phyloP scores from a whole-genome alignment of 257 asterid species.

The Lantana camara region DNA sequence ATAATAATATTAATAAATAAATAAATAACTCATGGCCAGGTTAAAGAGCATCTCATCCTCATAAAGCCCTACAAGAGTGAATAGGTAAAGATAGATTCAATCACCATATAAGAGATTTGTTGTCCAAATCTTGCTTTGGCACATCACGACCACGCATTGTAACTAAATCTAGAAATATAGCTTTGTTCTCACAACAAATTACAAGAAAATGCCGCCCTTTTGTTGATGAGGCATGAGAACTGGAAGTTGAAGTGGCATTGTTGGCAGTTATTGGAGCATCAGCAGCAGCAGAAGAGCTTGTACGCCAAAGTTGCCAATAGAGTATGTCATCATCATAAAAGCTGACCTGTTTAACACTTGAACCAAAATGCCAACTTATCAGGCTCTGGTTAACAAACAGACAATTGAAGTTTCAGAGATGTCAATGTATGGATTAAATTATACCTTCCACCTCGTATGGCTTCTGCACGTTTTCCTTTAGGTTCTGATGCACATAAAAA shows the following conservation, averaged over 20 bases:
- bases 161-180: slow-evolving; percentile 93
- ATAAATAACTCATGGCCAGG: not conserved
- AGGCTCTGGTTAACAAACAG: slow-evolving; percentile 36
- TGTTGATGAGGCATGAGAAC: slow-evolving; percentile 87
- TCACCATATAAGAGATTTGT: slow-evolving; percentile 84
- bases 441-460: slow-evolving; percentile 99
- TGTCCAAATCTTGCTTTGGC: slow-evolving; percentile 97
- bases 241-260: slow-evolving; percentile 75
- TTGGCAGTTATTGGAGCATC: slow-evolving; percentile 89
- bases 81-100: slow-evolving; percentile 24
- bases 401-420: not conserved
- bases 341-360: slow-evolving; percentile 98
- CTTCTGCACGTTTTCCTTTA: slow-evolving; percentile 92
- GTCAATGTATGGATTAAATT: slow-evolving; percentile 24
- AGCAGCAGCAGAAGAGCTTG: slow-evolving; percentile 80
- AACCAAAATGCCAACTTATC: slow-evolving; percentile 43
- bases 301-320: slow-evolving; percentile 93
- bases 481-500: slow-evolving; percentile 49
- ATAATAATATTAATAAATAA: too few species aligned
- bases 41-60: slow-evolving; percentile 8
- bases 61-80: slow-evolving; percentile 5
- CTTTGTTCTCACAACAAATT: slow-evolving; percentile 96
- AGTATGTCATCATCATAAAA: slow-evolving; percentile 94
- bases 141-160: slow-evolving; percentile 99
- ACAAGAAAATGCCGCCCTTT: slow-evolving; percentile 98